A percentile compares a stretch with the other conserved stretches of the same genome.
These are phyloP conservation scores for Halophytophthora batemanensis DNA, from an alignment of 352 stramenopile species.

Conservation along the genomic window DNA sequence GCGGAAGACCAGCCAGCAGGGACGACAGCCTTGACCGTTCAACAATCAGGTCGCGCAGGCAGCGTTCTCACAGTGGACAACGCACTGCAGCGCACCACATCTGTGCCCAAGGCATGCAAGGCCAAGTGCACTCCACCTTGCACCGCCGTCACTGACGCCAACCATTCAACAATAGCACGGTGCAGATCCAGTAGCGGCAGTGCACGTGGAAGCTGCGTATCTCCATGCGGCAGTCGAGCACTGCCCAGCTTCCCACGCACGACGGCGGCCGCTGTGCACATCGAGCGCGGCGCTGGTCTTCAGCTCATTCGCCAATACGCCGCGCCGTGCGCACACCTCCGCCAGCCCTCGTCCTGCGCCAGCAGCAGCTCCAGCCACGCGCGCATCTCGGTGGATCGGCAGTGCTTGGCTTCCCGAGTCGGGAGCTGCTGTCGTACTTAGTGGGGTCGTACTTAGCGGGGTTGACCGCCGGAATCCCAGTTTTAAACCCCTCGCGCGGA, in stretches of 20 bases:
- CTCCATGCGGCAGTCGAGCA: too few species aligned
- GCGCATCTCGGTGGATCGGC: conserved; percentile 11
- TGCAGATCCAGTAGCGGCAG: conserved; percentile 1
- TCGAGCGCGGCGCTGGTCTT: neutral
- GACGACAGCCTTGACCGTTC: neutral
- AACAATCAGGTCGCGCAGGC: too few species aligned
- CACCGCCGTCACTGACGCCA: neutral
- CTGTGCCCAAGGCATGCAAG: too few species aligned
- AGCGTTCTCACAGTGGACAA: too few species aligned
- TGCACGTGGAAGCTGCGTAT: too few species aligned
- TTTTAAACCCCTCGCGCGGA: neutral
- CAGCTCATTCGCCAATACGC: conserved; percentile 24
- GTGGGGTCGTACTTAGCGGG: neutral
- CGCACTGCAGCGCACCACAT: too few species aligned
- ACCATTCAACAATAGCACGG: conserved; percentile 31
- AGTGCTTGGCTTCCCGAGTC: conserved; percentile 4
- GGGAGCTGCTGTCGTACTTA: conserved; percentile 9
- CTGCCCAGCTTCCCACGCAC: too few species aligned
- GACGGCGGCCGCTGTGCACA: too few species aligned
- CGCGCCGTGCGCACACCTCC: neutral
- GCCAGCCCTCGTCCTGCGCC: neutral
- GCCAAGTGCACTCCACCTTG: neutral
- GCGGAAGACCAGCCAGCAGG: neutral
- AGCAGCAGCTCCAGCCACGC: neutral
- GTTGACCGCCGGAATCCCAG: conserved; percentile 1